These are phyloP conservation scores for Hyphopichia buzzinii DNA, from an alignment of 1,139 yeast species.

Conservation along the genomic window DNA sequence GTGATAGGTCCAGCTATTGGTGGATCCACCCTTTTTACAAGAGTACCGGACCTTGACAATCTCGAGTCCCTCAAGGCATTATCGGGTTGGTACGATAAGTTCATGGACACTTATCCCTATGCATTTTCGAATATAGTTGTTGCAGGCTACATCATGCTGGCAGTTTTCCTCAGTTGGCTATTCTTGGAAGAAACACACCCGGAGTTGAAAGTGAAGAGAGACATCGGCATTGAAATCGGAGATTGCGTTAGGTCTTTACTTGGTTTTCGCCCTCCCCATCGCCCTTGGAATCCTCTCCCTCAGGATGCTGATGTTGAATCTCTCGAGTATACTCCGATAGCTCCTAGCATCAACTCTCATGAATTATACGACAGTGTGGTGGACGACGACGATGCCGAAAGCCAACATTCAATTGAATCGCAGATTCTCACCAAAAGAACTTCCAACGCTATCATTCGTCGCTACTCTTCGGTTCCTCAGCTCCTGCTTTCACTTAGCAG, in stretches of 20 bases:
- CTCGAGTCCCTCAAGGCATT: constrained; percentile 29
- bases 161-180: constrained; percentile 42
- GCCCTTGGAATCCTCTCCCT: constrained; percentile 30
- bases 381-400: constrained; percentile 5
- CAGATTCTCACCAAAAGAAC: constrained; percentile 32
- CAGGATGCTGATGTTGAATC: neutral
- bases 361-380: constrained; percentile 1
- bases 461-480: constrained; percentile 27
- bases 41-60: constrained; percentile 15
- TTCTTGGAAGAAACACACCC: constrained; percentile 64
- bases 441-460: constrained; percentile 38
- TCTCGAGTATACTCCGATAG: constrained; percentile 6
- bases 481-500: neutral
- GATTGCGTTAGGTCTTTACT: constrained; percentile 37
- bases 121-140: constrained; percentile 61
- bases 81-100: constrained; percentile 12
- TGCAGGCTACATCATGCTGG: constrained; percentile 37
- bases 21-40: constrained; percentile 23
- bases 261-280: constrained; percentile 27
- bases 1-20: constrained; percentile 20
- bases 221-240: constrained; percentile 54
- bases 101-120: constrained; percentile 50
- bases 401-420: neutral
- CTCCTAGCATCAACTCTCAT: neutral
- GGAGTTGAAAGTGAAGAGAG: constrained; percentile 37